Conservation (phyloP, 805 yeast species). For the Saccharomycopsis microspora region DNA sequence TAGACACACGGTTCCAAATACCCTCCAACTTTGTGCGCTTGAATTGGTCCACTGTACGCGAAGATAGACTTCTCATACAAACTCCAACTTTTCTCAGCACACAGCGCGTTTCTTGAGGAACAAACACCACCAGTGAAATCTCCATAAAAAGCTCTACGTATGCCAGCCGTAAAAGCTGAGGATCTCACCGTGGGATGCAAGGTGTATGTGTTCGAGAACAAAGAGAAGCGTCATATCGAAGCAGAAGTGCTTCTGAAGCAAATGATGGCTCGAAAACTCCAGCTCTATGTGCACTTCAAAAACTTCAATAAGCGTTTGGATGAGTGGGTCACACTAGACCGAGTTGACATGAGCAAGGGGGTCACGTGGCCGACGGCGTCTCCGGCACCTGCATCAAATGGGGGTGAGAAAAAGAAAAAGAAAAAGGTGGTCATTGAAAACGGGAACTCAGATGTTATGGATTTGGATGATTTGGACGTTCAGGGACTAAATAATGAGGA, state of each 20-base stretch:
- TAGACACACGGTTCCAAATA: too few relatives aligned
- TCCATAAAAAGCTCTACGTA: neutral
- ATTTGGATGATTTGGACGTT: slow-evolving; percentile 72
- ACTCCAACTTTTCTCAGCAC: neutral
- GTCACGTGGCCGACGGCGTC: slow-evolving; percentile 61
- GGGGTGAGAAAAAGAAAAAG: slow-evolving; percentile 24
- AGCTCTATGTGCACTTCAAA: slow-evolving; percentile 86
- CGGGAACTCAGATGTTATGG: slow-evolving; percentile 55
- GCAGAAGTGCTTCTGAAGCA: slow-evolving; percentile 83
- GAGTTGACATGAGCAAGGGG: slow-evolving; percentile 63
- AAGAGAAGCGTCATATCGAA: slow-evolving; percentile 66
- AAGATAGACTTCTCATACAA: neutral
- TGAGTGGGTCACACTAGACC: slow-evolving; percentile 75
- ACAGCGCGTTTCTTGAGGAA: neutral
- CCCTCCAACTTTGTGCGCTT: too few relatives aligned
- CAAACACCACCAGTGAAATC: neutral
- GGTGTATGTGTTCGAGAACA: slow-evolving; percentile 50
- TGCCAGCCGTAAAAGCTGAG: slow-evolving; percentile 20
- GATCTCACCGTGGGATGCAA: slow-evolving; percentile 70
- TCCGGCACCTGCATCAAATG: slow-evolving; percentile 30
- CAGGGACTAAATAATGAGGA: slow-evolving; percentile 68
- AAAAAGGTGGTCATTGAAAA: slow-evolving; percentile 27
- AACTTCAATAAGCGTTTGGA: slow-evolving; percentile 94
- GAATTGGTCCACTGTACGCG: neutral
- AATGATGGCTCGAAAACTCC: slow-evolving; percentile 61